Evolutionary conservation across 139 green algal species (phyloP).

Genomic region (Haematococcus sp.): DNA sequence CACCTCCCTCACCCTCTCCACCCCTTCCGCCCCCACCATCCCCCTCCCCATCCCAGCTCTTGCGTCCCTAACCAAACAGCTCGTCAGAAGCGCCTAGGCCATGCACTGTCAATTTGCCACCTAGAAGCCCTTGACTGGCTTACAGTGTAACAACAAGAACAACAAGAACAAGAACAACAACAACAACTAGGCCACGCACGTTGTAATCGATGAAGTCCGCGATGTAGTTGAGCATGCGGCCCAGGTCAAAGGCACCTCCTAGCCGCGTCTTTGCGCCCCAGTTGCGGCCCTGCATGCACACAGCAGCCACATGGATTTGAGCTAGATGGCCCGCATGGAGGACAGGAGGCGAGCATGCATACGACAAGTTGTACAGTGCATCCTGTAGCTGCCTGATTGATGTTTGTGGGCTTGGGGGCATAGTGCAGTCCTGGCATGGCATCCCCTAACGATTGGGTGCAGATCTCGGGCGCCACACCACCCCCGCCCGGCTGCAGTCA

Average conservation of each 20-base stretch:
- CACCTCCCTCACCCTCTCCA: background rate
- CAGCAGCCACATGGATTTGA: slow-evolving; percentile 17
- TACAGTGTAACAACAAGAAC: too few relatives aligned
- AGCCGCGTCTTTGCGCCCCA: slow-evolving; percentile 34
- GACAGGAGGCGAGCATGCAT: background rate
- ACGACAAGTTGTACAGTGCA: background rate
- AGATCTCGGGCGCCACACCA: too few relatives aligned
- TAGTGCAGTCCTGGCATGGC: too few relatives aligned
- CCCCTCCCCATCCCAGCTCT: background rate
- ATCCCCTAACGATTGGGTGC: too few relatives aligned
- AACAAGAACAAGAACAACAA: too few relatives aligned
- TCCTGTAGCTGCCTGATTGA: background rate
- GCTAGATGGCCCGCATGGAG: background rate
- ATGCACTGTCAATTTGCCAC: too few relatives aligned
- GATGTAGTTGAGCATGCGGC: slow-evolving; percentile 44
- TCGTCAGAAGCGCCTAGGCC: too few relatives aligned
- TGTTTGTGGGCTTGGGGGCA: background rate
- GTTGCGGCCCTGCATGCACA: slow-evolving; percentile 27
- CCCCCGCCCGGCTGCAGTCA: too few relatives aligned
- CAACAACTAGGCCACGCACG: background rate
- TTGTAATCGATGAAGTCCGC: slow-evolving; percentile 24
- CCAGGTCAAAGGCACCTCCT: slow-evolving; percentile 41
- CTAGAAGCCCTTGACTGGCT: too few relatives aligned
- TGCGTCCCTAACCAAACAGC: background rate
- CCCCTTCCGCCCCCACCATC: background rate